Percentiles rank a stretch among this genome's conserved stretches.
Evolutionary conservation across 2,329 filamentous ascomycete genomes (phyloP).

Genomic region (Ophiostoma montium): DNA sequence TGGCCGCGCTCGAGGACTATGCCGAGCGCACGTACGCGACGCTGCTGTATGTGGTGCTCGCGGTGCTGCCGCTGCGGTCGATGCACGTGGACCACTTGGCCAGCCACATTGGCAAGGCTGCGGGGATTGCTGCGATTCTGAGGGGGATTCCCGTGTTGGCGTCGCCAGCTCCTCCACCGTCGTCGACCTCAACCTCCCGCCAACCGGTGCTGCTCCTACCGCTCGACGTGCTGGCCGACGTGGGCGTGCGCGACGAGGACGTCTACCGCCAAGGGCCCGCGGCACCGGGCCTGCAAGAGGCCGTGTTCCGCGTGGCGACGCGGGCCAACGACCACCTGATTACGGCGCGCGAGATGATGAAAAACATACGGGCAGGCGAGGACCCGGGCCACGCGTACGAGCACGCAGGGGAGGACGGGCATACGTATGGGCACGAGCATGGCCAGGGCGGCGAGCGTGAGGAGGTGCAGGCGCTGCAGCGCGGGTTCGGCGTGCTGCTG

Average conservation of each 20-base stretch:
- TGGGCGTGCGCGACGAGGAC: constrained; percentile 73
- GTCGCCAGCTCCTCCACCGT: constrained; percentile 48
- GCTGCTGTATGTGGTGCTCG: constrained; percentile 75
- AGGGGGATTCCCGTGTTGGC: constrained; percentile 80
- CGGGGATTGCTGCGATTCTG: constrained; percentile 75
- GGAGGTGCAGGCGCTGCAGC: constrained; percentile 34
- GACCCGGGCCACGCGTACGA: constrained; percentile 79
- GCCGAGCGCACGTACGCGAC: constrained; percentile 93
- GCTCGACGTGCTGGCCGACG: constrained; percentile 76
- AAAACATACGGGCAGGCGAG: constrained; percentile 58
- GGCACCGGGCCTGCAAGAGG: constrained; percentile 74
- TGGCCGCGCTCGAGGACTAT: constrained; percentile 70
- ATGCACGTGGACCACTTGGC: constrained; percentile 84
- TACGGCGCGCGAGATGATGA: constrained; percentile 83
- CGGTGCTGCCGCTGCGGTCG: constrained; percentile 63
- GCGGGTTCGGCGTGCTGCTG: constrained; percentile 66
- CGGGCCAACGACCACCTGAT: constrained; percentile 92
- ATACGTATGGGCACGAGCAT: constrained; percentile 30
- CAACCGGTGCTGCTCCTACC: constrained; percentile 57
- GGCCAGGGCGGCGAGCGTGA: constrained; percentile 15
- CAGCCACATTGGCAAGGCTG: constrained; percentile 88
- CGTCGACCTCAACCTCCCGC: too few relatives aligned
- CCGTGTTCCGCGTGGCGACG: constrained; percentile 83
- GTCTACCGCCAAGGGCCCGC: constrained; percentile 66
- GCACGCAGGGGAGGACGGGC: constrained; percentile 63